Evolutionary conservation across 169 alveolate species (phyloP).

Genomic region (Babesia ovata): DNA sequence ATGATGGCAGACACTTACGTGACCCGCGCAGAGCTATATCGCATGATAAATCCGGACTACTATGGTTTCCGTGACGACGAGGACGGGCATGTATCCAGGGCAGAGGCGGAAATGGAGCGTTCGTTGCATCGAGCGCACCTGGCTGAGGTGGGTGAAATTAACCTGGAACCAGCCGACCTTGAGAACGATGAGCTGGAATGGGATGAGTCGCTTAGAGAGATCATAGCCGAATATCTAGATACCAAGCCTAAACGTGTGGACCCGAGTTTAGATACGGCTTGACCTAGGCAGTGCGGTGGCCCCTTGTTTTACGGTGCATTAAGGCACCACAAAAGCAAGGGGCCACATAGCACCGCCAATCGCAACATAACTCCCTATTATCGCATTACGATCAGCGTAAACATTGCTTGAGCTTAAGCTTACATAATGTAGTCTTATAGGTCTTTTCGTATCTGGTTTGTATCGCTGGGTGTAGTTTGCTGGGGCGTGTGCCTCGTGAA

Average conservation of each 20-base stretch:
- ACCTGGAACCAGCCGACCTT: conserved; percentile 16
- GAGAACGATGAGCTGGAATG: conserved; percentile 5
- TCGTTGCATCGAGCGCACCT: conserved; percentile 5
- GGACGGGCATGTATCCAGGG: conserved; percentile 25
- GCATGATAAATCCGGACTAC: conserved; percentile 58
- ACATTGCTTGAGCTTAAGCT: no score
- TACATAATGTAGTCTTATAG: no score
- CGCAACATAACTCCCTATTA: no score
- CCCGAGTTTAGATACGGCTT: not conserved
- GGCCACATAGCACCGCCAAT: no score
- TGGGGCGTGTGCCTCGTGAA: no score
- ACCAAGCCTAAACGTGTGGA: not conserved
- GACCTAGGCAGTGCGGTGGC: no score
- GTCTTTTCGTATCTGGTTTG: no score
- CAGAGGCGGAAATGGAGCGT: conserved; percentile 47
- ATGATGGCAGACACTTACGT: conserved; percentile 25
- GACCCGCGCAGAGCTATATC: conserved; percentile 60
- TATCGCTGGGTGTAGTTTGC: no score
- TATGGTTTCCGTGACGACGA: conserved; percentile 58
- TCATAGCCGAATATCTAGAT: not conserved
- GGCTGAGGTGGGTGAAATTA: not conserved
- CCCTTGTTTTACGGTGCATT: no score
- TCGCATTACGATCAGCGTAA: no score
- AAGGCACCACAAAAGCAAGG: no score
- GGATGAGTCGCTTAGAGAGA: conserved; percentile 14